Evolutionary conservation across 495 filamentous ascomycete genomes (phyloP).

Genomic region (Xylaria flabelliformis): DNA sequence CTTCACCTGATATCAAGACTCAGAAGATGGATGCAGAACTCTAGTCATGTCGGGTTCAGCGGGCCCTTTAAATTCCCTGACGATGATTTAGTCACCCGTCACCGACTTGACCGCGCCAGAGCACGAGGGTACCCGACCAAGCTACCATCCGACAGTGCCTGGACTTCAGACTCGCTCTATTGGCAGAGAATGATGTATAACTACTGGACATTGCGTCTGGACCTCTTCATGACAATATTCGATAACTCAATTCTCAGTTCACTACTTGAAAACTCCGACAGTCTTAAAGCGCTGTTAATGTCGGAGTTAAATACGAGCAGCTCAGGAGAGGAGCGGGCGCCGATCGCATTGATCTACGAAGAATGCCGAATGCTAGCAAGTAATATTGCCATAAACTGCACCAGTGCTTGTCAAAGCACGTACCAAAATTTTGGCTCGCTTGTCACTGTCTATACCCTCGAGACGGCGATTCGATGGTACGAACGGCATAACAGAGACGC

Average conservation of each 20-base stretch:
- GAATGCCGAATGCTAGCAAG: conserved; percentile 20
- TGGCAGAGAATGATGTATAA: conserved; percentile 16
- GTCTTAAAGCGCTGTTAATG: not conserved
- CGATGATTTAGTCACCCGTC: not conserved
- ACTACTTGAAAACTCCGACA: not conserved
- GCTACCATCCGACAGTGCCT: not conserved
- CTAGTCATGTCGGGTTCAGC: conserved; percentile 1
- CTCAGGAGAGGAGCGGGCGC: not conserved
- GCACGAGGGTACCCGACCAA: conserved; percentile 25
- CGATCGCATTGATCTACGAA: conserved; percentile 1
- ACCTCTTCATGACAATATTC: conserved; percentile 19
- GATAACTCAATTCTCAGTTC: conserved; percentile 16
- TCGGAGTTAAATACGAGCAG: not conserved
- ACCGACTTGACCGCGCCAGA: conserved; percentile 16
- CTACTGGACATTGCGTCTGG: conserved; percentile 19
- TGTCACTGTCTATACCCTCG: conserved; percentile 14
- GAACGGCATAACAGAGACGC: conserved; percentile 10
- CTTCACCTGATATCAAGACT: conserved; percentile 7
- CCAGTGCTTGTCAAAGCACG: conserved; percentile 3
- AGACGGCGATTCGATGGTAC: conserved; percentile 22
- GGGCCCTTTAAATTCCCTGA: conserved; percentile 1
- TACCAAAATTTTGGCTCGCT: conserved; percentile 24
- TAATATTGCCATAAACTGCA: conserved; percentile 3
- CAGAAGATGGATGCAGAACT: conserved; percentile 9
- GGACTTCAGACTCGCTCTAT: conserved; percentile 20